These are phyloP conservation scores for Elaeis oleifera DNA, from an alignment of 202 grass and related monocot genomes.

Conservation along the genomic window DNA sequence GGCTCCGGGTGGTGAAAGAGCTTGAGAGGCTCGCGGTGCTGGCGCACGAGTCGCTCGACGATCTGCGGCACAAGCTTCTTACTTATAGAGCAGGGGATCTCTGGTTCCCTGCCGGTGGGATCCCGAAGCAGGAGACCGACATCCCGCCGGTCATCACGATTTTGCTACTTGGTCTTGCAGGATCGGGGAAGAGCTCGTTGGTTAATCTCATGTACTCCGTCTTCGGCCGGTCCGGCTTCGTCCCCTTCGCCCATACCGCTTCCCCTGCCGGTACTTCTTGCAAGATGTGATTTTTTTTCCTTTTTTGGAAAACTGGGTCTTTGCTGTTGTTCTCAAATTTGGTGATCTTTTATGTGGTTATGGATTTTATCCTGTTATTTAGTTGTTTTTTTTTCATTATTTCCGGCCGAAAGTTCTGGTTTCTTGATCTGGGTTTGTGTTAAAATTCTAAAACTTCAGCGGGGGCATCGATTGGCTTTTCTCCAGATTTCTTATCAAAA, in stretches of 20 bases:
- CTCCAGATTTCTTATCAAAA: too few relatives aligned
- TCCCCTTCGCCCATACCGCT: neutral
- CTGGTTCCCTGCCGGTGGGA: slow-evolving; percentile 18
- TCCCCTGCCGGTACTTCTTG: slow-evolving; percentile 16
- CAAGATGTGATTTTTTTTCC: too few relatives aligned
- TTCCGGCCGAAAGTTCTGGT: too few relatives aligned
- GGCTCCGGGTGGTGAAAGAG: slow-evolving; percentile 9
- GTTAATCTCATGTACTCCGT: slow-evolving; percentile 22
- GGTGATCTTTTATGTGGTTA: too few relatives aligned
- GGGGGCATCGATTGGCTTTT: too few relatives aligned
- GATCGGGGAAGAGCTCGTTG: slow-evolving; percentile 10
- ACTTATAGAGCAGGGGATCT: slow-evolving; percentile 15
- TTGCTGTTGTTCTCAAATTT: neutral
- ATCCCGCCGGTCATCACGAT: slow-evolving; percentile 8
- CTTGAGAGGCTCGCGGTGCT: slow-evolving; percentile 14
- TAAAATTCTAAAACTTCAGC: too few relatives aligned
- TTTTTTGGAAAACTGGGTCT: neutral
- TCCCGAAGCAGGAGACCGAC: slow-evolving; percentile 19
- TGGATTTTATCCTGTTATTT: too few relatives aligned
- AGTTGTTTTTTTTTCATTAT: too few relatives aligned
- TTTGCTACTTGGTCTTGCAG: slow-evolving; percentile 12
- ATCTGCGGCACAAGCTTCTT: slow-evolving; percentile 17
- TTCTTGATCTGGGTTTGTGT: too few relatives aligned
- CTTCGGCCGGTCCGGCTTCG: slow-evolving; percentile 18
- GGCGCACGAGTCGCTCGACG: slow-evolving; percentile 7